Percentiles rank a stretch among this genome's conserved stretches.
phyloP scores from a whole-genome alignment of 352 stramenopile genomes.

The Blastocystis sp. region DNA sequence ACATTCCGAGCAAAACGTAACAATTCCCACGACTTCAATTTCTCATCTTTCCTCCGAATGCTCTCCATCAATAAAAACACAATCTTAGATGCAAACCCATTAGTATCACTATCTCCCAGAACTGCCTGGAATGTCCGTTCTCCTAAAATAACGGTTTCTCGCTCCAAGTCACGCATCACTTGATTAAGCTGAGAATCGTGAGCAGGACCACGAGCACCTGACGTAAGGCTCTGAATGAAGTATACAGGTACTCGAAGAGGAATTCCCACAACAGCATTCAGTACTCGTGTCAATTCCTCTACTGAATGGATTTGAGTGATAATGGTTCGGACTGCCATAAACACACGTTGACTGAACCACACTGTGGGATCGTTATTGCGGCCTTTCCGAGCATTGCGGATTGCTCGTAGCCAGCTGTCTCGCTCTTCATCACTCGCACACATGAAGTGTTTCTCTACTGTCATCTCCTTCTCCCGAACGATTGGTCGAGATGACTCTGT shows the following conservation, averaged over 20 bases:
- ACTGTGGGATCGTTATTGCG: constrained; percentile 32
- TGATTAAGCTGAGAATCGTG: constrained; percentile 22
- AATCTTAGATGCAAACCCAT: constrained; percentile 43
- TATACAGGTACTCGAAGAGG: constrained; percentile 27
- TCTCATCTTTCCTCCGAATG: background rate
- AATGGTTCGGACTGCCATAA: constrained; percentile 21
- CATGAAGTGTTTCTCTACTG: constrained; percentile 49
- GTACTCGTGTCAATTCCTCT: background rate
- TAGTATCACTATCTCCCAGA: background rate
- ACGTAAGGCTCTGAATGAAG: constrained; percentile 49
- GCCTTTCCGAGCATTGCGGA: background rate
- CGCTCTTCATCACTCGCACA: constrained; percentile 46
- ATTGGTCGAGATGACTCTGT: background rate
- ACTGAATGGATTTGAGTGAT: background rate
- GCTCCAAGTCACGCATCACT: constrained; percentile 34
- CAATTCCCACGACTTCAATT: background rate
- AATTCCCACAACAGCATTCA: background rate
- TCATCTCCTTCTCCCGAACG: background rate
- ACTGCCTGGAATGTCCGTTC: constrained; percentile 6
- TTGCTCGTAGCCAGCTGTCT: constrained; percentile 32
- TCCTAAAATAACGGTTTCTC: constrained; percentile 19
- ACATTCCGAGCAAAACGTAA: constrained; percentile 18
- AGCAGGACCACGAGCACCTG: constrained; percentile 1
- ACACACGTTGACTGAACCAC: constrained; percentile 53
- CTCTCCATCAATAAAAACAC: constrained; percentile 36